These are phyloP conservation scores for Zygnema circumcarinatum DNA, from an alignment of 139 green algal species.

Conservation along the genomic window DNA sequence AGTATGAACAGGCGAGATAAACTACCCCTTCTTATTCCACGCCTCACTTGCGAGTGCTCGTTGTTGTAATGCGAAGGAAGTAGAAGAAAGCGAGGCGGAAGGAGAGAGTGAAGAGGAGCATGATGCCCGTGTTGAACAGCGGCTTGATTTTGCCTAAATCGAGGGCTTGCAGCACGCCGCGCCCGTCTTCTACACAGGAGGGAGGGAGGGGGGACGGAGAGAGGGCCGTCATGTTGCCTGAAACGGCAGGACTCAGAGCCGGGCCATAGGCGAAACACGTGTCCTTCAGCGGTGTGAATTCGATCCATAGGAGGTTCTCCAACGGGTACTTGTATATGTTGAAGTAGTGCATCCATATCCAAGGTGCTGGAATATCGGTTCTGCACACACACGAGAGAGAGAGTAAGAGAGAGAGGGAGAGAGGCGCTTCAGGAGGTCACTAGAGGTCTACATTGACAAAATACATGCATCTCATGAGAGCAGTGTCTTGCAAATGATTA, in stretches of 20 bases:
- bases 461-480: constrained; percentile 2
- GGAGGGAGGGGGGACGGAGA: background rate
- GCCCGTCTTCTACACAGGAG: background rate
- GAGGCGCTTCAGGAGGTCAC: background rate
- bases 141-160: constrained; percentile 9
- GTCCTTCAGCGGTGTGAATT: constrained; percentile 33
- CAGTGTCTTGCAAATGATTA: too few species aligned
- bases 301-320: constrained; percentile 48
- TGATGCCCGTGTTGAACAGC: constrained; percentile 8
- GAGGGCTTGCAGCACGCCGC: background rate
- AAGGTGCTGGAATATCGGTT: constrained; percentile 46
- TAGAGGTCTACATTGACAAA: background rate
- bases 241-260: background rate
- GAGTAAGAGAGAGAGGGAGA: background rate
- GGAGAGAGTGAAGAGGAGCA: constrained; percentile 8
- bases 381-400: constrained; percentile 27
- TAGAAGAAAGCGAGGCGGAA: constrained; percentile 14
- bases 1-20: too few species aligned
- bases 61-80: background rate
- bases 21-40: too few species aligned
- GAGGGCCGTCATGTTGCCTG: background rate
- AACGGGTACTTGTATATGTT: constrained; percentile 61
- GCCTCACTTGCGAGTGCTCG: too few species aligned
- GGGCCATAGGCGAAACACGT: background rate
- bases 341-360: constrained; percentile 63